Base-by-base conservation (phyloP, 371 early-diverging fungal species). In the Apophysomyces variabilis region DNA sequence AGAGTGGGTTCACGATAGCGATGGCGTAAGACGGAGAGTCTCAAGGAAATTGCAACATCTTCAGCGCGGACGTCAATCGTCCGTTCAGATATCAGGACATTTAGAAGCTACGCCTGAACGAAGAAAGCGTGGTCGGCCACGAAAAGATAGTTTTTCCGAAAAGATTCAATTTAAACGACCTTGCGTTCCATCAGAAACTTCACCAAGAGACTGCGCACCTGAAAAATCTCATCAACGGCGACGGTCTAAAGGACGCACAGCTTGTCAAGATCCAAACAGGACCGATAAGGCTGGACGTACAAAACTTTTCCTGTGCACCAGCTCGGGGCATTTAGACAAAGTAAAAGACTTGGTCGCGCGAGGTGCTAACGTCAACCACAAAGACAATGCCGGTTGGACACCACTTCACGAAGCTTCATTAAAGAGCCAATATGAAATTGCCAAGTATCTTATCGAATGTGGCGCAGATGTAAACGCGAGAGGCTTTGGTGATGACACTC, bases 351-450 rank as follows among this genome's bases (percentile, higher is more conserved):
- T 82, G 5, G 70, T 88, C 12, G 74, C 70, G 13, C 76, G 70
- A 4, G 85, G 85, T 13, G 88, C 88, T 7, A 70, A 85, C 65
- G 85, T 86, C 36, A 85, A 87, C 60, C 70, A 77, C 59, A 78
- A 79, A 35, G 91, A 91, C 50, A 78, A 90, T 71, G 89, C 87
- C 21, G 89, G 89, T 12, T 86, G 88, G 83, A 86, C 87, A 3
- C 87, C 89, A 1, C 74, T 91, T 12, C 92, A 91, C 62, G 89
- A 89, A 76, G 87, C 89, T 32, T 86, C 89, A 26, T 72, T 89
- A 7, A 82, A 86, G 57, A 90, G 89, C 7, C 86, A 87, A 60
- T 73, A 72, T n/a, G 84, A 83, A 36, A 82, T 90, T 26, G 83
- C 86, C 6, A 60, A 72, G 58, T 82, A 78, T 46, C 74, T 93